These are phyloP conservation scores for Haplosporangium sp. DNA, from an alignment of 371 early-diverging fungal genomes.

Conservation along the genomic window DNA sequence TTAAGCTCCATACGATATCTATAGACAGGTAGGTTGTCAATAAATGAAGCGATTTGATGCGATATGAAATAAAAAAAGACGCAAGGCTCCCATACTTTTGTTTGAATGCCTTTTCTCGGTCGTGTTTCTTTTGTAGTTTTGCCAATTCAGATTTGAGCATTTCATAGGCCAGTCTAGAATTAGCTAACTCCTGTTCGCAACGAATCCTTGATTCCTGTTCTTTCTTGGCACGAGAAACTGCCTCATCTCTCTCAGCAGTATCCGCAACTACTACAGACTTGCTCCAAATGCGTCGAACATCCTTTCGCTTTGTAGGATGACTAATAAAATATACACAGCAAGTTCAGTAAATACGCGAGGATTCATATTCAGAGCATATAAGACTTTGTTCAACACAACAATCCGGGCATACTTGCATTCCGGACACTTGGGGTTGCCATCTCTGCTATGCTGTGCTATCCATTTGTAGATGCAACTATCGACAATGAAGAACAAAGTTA, in stretches of 20 bases:
- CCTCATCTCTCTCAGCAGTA: constrained; percentile 36
- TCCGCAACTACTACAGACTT: constrained; percentile 42
- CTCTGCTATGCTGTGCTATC: constrained; percentile 32
- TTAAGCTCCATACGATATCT: constrained; percentile 24
- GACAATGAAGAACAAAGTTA: not conserved
- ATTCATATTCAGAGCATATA: not conserved
- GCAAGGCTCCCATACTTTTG: constrained; percentile 13
- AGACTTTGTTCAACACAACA: not conserved
- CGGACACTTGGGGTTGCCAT: constrained; percentile 37
- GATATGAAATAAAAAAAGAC: not conserved
- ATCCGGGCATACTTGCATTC: constrained; percentile 44
- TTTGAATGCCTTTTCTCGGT: constrained; percentile 26
- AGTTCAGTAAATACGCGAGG: not conserved
- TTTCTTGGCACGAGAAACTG: constrained; percentile 17
- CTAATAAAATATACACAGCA: not conserved
- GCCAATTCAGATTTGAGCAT: constrained; percentile 36
- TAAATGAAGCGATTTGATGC: not conserved
- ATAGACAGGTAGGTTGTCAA: not conserved
- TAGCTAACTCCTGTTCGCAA: constrained; percentile 27
- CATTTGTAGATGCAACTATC: constrained; percentile 51
- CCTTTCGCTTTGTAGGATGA: constrained; percentile 22
- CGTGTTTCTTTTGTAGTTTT: constrained; percentile 32
- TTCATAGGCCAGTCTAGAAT: constrained; percentile 49
- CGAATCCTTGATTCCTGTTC: constrained; percentile 27
- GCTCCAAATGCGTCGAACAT: constrained; percentile 53